Percentiles rank a stretch among this genome's conserved stretches.
Conservation (phyloP, 345 rosid species). For the Eucalyptus tenuipes region DNA sequence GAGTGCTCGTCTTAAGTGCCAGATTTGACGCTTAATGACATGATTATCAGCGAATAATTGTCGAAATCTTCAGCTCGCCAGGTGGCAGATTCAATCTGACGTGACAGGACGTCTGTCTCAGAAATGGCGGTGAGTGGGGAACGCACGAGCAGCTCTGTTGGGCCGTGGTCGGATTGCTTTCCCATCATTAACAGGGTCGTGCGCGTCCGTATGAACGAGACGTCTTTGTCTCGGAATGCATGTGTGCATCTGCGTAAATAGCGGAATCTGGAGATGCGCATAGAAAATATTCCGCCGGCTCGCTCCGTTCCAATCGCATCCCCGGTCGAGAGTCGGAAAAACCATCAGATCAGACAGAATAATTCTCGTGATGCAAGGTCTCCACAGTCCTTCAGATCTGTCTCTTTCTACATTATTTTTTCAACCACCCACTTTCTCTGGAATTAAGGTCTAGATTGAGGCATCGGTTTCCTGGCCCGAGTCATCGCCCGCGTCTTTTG, state of each 20-base stretch:
- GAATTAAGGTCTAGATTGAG: not conserved
- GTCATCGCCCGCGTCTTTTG: not conserved
- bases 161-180: too few species aligned
- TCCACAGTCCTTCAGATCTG: not conserved
- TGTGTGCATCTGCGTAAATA: accelerated
- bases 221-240: not conserved
- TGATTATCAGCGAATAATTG: not conserved
- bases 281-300: not conserved
- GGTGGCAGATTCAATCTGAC: not conserved
- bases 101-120: not conserved
- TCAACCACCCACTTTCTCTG: not conserved
- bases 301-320: not conserved
- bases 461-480: not conserved
- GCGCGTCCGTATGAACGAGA: not conserved
- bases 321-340: not conserved
- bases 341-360: not conserved
- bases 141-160: not conserved
- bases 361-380: not conserved
- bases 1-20: not conserved
- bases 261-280: not conserved
- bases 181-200: not conserved
- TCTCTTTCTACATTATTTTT: not conserved
- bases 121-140: not conserved
- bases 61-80: not conserved
- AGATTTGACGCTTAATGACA: not conserved